These are phyloP conservation scores for Teratosphaeria gauchensis DNA, from an alignment of 2,329 filamentous ascomycete species.

Conservation along the genomic window DNA sequence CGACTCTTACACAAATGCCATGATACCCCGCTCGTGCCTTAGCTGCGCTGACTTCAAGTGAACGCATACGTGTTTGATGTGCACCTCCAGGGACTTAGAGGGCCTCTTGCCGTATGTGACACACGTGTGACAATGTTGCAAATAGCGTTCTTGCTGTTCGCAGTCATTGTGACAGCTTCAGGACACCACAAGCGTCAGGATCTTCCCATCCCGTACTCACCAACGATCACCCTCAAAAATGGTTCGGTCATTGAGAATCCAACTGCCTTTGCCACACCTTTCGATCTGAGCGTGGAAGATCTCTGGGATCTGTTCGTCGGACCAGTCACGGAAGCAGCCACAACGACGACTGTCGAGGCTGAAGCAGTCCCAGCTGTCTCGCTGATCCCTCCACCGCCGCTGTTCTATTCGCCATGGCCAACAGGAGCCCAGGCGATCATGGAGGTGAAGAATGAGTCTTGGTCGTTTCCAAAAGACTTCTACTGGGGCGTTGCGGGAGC, in stretches of 20 bases:
- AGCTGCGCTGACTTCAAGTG: not conserved
- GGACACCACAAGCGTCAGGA: slow-evolving; percentile 3
- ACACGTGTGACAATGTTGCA: not conserved
- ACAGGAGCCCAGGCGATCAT: slow-evolving; percentile 22
- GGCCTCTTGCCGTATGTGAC: not conserved
- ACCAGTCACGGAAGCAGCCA: slow-evolving; percentile 15
- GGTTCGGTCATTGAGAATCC: slow-evolving; percentile 11
- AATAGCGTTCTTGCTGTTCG: not conserved
- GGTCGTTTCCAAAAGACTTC: slow-evolving; percentile 23
- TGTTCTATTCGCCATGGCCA: slow-evolving; percentile 25
- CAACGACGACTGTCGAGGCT: slow-evolving; percentile 22
- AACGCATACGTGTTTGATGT: not conserved
- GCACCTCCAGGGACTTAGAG: no score
- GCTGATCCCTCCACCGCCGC: slow-evolving; percentile 25
- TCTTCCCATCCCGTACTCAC: not conserved
- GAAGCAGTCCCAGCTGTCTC: slow-evolving; percentile 28
- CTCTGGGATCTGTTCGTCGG: slow-evolving; percentile 24
- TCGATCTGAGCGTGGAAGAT: slow-evolving; percentile 19
- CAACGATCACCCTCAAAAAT: slow-evolving; percentile 7
- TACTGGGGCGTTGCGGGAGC: slow-evolving; percentile 25
- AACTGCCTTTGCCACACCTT: slow-evolving; percentile 10
- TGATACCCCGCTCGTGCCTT: not conserved
- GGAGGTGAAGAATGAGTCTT: slow-evolving; percentile 22
- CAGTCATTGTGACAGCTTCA: slow-evolving; percentile 2
- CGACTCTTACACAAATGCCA: no score